Evolutionary conservation across 768 basidiomycete species (phyloP), one percentile per base, ranked within the genome.

Genomic region (Auriculariales sp.): DNA sequence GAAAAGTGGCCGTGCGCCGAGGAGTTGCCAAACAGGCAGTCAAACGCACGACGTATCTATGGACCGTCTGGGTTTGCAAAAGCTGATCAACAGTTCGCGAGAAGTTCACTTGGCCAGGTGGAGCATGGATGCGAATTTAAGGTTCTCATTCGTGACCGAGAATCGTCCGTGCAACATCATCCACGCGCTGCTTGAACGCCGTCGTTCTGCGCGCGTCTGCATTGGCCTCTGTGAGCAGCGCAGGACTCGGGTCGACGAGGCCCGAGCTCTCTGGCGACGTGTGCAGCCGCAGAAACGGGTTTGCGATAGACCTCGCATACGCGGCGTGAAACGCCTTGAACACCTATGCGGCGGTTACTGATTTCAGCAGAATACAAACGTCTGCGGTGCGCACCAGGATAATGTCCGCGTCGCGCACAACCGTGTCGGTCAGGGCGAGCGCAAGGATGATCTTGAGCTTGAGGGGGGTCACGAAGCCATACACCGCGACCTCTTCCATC

Each of bases 401-500:
- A 51, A 93, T 73, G 57, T 93, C 90, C 24, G 72, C 70, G 60
- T 94, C 91, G 32, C 78, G 77, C 28, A 92, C 78, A 19, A 91
- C 76, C 11, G 83, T 71, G 59, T 94, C 91, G 6, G 84, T 78
- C 54, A 92, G 65, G 6, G 85, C 80, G 47, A 93, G 64, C 1
- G 81, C 82, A 48, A 93, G 60, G 51, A 94, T 74, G 57, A 94
- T 89, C 69, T 91, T 92, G 58, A 91, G 73, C 59, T 83, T 87
- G 53, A 88, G 68, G 11, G 90, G 87, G 9, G 88, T 91, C 46
- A 91, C 77, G 64, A 90, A 94, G 33, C 90, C 91, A 63, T 93
- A 93, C 32, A 90, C 86, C 2, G 87, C 89, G 46, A 88, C 83
- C 56, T 93, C 90, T 64, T 94, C 91, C 72, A 93, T 83, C n/a